phyloP scores from a whole-genome alignment of 805 yeast genomes.

The Metschnikowia colocasiae region DNA sequence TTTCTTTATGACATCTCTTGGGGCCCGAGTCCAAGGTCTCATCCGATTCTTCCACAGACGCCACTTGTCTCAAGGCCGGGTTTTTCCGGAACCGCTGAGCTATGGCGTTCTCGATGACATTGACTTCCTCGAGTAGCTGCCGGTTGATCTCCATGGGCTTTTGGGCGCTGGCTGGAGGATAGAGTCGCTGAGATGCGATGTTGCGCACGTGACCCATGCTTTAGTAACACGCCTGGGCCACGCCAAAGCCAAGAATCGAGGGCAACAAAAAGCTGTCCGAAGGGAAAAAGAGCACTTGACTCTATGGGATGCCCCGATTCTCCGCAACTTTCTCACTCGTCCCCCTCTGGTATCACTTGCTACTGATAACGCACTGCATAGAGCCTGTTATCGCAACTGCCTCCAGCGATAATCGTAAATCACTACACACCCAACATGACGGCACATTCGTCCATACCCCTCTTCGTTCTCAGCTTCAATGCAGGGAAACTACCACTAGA shows the following conservation, averaged over 20 bases:
- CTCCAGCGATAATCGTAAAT: neutral
- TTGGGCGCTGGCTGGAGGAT: neutral
- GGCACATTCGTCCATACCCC: constrained; percentile 14
- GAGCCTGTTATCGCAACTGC: neutral
- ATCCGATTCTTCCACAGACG: constrained; percentile 10
- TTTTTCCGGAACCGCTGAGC: constrained; percentile 58
- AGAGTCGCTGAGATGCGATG: constrained; percentile 1
- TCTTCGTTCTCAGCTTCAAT: constrained; percentile 50
- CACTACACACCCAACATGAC: neutral
- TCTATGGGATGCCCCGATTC: no score
- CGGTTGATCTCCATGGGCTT: constrained; percentile 34
- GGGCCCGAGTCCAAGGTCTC: constrained; percentile 18
- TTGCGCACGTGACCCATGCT: neutral
- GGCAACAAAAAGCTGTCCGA: no score
- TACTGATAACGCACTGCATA: neutral
- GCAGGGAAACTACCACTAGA: constrained; percentile 48
- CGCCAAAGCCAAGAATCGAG: neutral
- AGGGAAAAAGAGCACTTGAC: no score
- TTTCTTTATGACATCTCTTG: constrained; percentile 47
- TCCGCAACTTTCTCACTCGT: no score
- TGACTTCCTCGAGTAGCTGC: constrained; percentile 56
- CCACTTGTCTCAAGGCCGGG: constrained; percentile 47
- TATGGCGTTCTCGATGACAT: constrained; percentile 65
- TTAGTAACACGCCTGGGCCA: neutral
- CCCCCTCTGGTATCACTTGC: neutral